Conservation (phyloP, 2,329 filamentous ascomycete species). For the Fusarium tanahbumbuense region DNA sequence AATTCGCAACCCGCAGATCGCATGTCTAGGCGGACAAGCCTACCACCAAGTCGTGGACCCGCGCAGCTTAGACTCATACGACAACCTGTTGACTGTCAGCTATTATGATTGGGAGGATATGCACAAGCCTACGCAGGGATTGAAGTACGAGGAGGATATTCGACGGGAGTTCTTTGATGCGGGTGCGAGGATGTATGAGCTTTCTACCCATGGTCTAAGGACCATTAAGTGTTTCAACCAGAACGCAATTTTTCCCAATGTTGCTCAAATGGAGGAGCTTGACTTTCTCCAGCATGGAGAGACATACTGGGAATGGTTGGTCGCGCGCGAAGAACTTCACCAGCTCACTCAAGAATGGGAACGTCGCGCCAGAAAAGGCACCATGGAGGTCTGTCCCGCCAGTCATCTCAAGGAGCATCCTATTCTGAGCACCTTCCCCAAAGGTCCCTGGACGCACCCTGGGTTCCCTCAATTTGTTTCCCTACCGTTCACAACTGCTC, state of each 20-base stretch:
- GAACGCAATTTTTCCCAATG: fast-evolving
- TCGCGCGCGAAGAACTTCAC: background rate
- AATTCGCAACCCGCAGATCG: background rate
- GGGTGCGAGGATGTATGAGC: constrained; percentile 6
- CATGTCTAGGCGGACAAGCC: constrained; percentile 18
- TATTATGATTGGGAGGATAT: background rate
- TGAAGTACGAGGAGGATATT: constrained; percentile 13
- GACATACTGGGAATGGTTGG: constrained; percentile 2
- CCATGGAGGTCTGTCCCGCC: constrained; percentile 29
- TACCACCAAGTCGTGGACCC: constrained; percentile 19
- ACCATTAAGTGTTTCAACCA: background rate
- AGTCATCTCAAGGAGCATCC: constrained; percentile 1
- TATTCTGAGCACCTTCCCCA: background rate
- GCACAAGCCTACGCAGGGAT: background rate
- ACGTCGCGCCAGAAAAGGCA: constrained; percentile 4
- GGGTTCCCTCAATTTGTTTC: background rate
- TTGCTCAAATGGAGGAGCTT: background rate
- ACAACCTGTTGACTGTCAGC: background rate
- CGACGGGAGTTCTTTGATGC: constrained; percentile 22
- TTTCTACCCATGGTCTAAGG: background rate
- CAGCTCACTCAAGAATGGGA: constrained; percentile 10
- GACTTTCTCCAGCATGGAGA: background rate
- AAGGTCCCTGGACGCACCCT: background rate
- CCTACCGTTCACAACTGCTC: background rate
- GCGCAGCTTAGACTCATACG: background rate